A percentile compares a stretch with the other conserved stretches of the same genome.
Conservation (phyloP, 2,329 filamentous ascomycete species). For the Paecilomyces sp. region DNA sequence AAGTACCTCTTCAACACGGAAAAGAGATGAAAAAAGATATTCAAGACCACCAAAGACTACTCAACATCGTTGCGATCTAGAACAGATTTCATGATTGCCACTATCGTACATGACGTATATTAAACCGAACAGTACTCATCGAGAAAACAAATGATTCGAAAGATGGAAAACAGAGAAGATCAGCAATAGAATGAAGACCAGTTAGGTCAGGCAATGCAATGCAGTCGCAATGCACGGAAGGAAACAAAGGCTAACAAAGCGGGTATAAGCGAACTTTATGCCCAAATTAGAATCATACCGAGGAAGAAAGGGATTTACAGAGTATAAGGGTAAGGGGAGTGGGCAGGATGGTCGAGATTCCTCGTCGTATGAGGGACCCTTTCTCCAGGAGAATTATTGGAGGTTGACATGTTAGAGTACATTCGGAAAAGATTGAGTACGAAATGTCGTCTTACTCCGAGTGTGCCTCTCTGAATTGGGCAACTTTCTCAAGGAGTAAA, state of each 20-base stretch:
- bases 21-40: no score
- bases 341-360: no score
- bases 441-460: not conserved
- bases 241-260: not conserved
- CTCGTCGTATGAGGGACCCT: no score
- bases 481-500: constrained; percentile 12
- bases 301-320: not conserved
- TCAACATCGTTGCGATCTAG: not conserved
- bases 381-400: no score
- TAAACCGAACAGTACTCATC: not conserved
- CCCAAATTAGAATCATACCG: not conserved
- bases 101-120: not conserved
- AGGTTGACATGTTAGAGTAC: not conserved
- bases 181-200: not conserved
- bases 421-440: not conserved
- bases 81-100: not conserved
- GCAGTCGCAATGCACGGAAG: not conserved
- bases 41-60: not conserved
- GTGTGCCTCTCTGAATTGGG: not conserved
- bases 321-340: not conserved
- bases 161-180: not conserved
- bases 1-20: no score
- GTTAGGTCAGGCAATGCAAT: not conserved
- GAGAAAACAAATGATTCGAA: not conserved
- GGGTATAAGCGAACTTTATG: not conserved